Evolutionary conservation across 2,329 filamentous ascomycete genomes (phyloP), one percentile per base, ranked within the genome.

Genomic region (Exophiala aquamarina): DNA sequence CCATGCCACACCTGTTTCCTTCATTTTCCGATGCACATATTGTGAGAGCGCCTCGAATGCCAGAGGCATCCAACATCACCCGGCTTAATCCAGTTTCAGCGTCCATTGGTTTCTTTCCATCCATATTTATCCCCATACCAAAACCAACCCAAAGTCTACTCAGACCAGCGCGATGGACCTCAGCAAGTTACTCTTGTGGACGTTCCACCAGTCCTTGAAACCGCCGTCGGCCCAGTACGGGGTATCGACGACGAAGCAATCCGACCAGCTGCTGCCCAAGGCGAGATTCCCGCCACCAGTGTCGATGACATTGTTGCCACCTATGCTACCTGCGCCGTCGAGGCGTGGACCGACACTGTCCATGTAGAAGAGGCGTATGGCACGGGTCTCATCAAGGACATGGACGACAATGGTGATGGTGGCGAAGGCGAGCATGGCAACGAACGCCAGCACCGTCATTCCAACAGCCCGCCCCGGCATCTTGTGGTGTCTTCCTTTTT

Each of bases 161-260:
- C 32, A 49, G 21, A 40, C 41, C n/a, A 49, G 19, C 17, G 47
- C 47, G 29, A 49, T 20, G 6, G 47, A 26, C 11, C 47, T 26
- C 41, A 44, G 19, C 11, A 49, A 21, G 11, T 41, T 41, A 32
- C 41, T 49, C 35, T 49, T 35, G 21, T 23, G 38, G 3, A 44
- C 11, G 15, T 31, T 13, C 47, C 47, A 49, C 47, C 47, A 49
- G 10, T 29, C 10, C 14, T 32, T 19, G 31, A 49, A 49, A 3
- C 28, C 34, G 15, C 47, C 47, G 9, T 49, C 47, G 1, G 33
- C 31, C 23, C 31, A 49, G 19, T 34, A 34, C 4, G 47, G 41
- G 1, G 47, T 49, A 23, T 49, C 41, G 7, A 49, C 47, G 26
- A 49, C 47, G 29, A 49, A 49, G 32, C 47, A 49, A 19, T 49